Percentiles rank a stretch among this genome's conserved stretches.
Conservation (phyloP, 73 alveolate species). For the Tetrahymena elliotti region DNA sequence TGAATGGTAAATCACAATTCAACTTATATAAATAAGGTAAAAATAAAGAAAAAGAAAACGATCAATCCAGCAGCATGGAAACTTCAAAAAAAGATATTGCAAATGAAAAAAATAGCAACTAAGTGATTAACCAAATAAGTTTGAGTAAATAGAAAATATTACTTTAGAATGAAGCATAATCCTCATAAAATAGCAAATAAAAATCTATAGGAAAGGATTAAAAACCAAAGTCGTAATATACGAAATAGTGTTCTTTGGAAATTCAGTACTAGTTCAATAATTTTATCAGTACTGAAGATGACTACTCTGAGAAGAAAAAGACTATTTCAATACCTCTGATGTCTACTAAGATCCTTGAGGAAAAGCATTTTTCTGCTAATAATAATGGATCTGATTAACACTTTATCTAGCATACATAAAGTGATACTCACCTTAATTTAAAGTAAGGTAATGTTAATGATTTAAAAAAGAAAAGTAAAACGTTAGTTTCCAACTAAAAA, state of each 20-base stretch:
- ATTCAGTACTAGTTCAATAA: background rate
- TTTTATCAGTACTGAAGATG: background rate
- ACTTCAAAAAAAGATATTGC: background rate
- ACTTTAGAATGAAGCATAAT: background rate
- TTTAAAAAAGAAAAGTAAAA: background rate
- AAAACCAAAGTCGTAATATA: background rate
- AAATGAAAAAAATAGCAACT: background rate
- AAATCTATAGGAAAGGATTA: background rate
- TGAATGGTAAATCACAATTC: background rate
- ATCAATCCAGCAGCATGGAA: background rate
- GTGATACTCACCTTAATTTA: background rate
- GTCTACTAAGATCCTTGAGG: background rate
- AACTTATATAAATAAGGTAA: background rate
- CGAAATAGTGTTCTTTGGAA: background rate
- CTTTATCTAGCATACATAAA: background rate
- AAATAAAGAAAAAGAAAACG: background rate
- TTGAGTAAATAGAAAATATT: background rate
- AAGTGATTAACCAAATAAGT: no score
- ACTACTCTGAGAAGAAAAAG: background rate
- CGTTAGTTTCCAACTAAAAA: background rate
- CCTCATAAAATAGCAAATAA: no score
- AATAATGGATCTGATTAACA: background rate
- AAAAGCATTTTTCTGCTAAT: background rate
- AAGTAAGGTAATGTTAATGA: background rate
- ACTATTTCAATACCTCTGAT: background rate